Percentiles rank a stretch among this genome's conserved stretches.
phyloP scores from a whole-genome alignment of 2,329 filamentous ascomycete genomes.

The Ceratocystis papillata region DNA sequence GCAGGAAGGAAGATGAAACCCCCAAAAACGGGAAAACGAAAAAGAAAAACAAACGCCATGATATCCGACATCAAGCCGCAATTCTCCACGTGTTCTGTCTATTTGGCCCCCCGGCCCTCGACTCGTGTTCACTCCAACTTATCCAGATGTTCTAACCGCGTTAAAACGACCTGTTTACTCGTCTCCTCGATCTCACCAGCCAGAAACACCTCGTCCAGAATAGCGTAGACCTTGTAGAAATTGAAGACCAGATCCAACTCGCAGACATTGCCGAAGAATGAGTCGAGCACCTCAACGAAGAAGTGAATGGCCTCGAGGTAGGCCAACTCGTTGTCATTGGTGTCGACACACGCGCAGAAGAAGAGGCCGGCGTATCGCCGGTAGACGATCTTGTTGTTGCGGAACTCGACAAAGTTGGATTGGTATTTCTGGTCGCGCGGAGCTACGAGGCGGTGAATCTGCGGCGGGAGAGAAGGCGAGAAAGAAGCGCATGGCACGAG shows the following conservation, averaged over 20 bases:
- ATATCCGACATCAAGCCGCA: conserved; percentile 7
- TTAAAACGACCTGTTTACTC: conserved; percentile 94
- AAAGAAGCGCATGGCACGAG: neutral
- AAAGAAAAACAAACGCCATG: conserved; percentile 14
- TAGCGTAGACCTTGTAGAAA: conserved; percentile 87
- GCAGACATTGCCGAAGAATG: conserved; percentile 98
- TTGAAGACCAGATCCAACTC: conserved; percentile 85
- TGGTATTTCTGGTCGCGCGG: conserved; percentile 99
- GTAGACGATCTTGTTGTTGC: conserved; percentile 93
- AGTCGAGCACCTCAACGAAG: conserved; percentile 96
- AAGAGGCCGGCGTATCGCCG: conserved; percentile 94
- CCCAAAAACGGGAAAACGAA: neutral
- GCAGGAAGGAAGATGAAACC: neutral
- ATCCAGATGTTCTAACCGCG: conserved; percentile 85
- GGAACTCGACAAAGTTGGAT: conserved; percentile 96
- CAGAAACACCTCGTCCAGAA: conserved; percentile 94
- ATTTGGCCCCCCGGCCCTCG: neutral
- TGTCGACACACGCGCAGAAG: conserved; percentile 98
- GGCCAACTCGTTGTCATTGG: conserved; percentile 95
- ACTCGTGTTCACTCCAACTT: conserved; percentile 62
- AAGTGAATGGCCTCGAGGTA: conserved; percentile 98
- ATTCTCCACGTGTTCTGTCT: neutral
- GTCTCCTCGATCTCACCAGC: conserved; percentile 98
- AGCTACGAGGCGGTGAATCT: conserved; percentile 94
- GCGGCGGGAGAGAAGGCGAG: conserved; percentile 17